Evolutionary conservation across 805 yeast species (phyloP), one percentile per base, ranked within the genome.

Genomic region (Saccharomycodes ludwigii): DNA sequence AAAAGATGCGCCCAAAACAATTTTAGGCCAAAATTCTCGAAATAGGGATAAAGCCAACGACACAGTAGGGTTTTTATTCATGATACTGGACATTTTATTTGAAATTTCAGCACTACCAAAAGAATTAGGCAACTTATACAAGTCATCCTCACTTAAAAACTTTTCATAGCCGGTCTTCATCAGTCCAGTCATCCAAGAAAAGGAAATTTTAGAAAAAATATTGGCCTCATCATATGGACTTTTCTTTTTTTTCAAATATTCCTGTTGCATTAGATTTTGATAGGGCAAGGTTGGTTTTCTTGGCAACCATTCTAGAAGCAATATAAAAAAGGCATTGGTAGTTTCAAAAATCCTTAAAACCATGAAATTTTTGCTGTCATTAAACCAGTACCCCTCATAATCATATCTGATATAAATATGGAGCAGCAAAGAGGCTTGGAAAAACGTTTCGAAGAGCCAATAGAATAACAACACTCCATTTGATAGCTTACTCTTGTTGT

Each of bases 151-250:
- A 39, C 47, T 53, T 44, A 74, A 72, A 37, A 43, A 58, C 38
- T 71, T 71, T 25, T 64, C 59, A 46, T 77, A 79, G 11, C 97
- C 97, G 32, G 71, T 71, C 42, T 60, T 69, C 76, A 91, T 83
- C 46, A 91, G 59, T 1, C 69, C 73, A 14, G 84, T 74, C 94
- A 91, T 83, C 97, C 98, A 91, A 18, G 75, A 59, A 52, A 91
- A 88, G 0, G 94, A 76, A 31, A 88, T 60, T 32, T 70, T 63
- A 3, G 94, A 77, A 40, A 88, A 71, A 11, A 85, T 59, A 49
- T 86, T 76, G 2, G 69, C 67, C 13, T 50, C 45, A 39, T 60
- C 63, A 24, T 52, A 55, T 14, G 67, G 68, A 36, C 45, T 53
- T 11, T 42, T 44, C 34, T 54, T 54, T 32, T 49, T 48, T 26